These are phyloP conservation scores for Ramalina intermedia DNA, from an alignment of 495 filamentous ascomycete genomes.

Conservation along the genomic window DNA sequence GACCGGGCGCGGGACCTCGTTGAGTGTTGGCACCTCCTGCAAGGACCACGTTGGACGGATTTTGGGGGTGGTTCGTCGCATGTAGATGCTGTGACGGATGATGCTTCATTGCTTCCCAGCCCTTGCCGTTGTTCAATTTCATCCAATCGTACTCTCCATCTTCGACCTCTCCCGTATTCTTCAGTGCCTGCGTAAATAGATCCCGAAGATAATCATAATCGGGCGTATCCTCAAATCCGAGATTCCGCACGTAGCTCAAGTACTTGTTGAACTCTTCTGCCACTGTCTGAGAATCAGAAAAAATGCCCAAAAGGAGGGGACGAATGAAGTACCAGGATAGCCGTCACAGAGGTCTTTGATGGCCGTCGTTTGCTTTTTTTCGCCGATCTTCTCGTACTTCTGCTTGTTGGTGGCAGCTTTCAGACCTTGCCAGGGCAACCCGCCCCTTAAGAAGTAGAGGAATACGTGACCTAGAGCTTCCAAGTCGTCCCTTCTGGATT, in stretches of 20 bases:
- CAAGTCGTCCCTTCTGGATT: conserved; percentile 90
- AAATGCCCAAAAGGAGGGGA: not conserved
- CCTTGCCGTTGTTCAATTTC: conserved; percentile 92
- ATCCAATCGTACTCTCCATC: conserved; percentile 99
- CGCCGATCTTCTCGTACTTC: conserved; percentile 99
- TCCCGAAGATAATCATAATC: conserved; percentile 98
- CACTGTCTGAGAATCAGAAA: conserved; percentile 13
- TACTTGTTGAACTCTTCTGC: conserved; percentile 94
- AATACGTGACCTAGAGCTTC: conserved; percentile 97
- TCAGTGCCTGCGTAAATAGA: conserved; percentile 90
- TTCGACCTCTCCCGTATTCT: conserved; percentile 85
- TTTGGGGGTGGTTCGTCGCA: conserved; percentile 55
- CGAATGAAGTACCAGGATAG: conserved; percentile 52
- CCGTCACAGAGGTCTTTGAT: conserved; percentile 96
- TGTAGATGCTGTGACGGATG: conserved; percentile 69
- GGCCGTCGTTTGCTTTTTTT: conserved; percentile 96
- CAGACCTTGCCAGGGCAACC: conserved; percentile 93
- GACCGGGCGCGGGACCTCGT: conserved; percentile 46
- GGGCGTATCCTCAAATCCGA: conserved; percentile 95
- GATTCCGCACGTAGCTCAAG: conserved; percentile 88
- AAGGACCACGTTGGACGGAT: conserved; percentile 63
- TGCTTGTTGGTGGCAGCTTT: conserved; percentile 99
- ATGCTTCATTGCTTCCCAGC: conserved; percentile 81
- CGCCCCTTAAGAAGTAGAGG: conserved; percentile 96
- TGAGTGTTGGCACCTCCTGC: conserved; percentile 50